phyloP scores from a whole-genome alignment of 441 rosid species.

The Euphorbia celastroides region DNA sequence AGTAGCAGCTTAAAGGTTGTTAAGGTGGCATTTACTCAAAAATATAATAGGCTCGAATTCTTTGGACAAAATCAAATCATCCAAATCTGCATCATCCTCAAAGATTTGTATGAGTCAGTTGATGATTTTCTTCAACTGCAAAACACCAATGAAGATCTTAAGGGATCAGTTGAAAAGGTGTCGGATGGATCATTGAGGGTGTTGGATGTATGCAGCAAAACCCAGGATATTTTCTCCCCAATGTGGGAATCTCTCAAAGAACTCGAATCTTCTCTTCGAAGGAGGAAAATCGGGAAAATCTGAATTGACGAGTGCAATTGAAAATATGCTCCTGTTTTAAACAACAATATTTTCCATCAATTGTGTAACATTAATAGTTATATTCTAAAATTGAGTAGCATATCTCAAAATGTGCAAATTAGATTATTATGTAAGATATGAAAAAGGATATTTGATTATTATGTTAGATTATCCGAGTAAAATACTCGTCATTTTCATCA shows the following conservation, averaged over 20 bases:
- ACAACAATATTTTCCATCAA: too few relatives aligned
- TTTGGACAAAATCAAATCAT: constrained; percentile 12
- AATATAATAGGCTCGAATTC: too few relatives aligned
- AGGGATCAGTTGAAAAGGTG: constrained; percentile 20
- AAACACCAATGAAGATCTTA: constrained; percentile 16
- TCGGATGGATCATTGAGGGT: constrained; percentile 36
- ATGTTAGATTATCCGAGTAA: too few relatives aligned
- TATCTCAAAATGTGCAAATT: too few relatives aligned
- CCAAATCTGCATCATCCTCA: constrained; percentile 1
- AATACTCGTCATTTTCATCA: too few relatives aligned
- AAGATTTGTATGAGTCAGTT: constrained; percentile 27
- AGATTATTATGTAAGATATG: too few relatives aligned
- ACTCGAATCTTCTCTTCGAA: constrained; percentile 19
- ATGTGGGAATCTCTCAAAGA: constrained; percentile 20
- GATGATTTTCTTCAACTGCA: constrained; percentile 30
- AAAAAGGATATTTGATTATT: too few relatives aligned
- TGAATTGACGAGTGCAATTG: neutral
- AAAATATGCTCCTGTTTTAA: too few relatives aligned
- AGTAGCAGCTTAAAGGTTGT: too few relatives aligned
- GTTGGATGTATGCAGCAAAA: constrained; percentile 21
- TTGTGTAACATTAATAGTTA: too few relatives aligned
- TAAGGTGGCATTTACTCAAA: too few relatives aligned
- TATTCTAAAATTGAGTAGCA: too few relatives aligned
- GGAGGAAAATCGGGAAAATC: constrained; percentile 20
- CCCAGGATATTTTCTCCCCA: constrained; percentile 20